These are phyloP conservation scores for Penicillium manginii DNA, from an alignment of 495 filamentous ascomycete genomes.

Conservation along the genomic window DNA sequence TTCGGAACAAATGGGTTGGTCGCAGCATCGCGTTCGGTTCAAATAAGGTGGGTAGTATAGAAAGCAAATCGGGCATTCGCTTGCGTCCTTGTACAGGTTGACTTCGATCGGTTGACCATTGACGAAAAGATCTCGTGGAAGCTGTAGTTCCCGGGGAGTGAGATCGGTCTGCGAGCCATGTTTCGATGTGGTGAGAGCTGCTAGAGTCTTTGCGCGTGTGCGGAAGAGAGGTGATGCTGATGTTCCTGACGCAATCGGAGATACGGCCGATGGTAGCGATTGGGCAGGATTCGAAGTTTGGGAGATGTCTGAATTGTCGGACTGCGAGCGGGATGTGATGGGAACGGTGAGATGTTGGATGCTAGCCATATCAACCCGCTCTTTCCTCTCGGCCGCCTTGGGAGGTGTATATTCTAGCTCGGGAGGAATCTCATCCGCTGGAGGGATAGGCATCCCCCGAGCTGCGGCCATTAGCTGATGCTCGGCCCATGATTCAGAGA, in stretches of 20 bases:
- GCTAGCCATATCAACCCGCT: conserved; percentile 45
- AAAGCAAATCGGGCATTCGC: conserved; percentile 96
- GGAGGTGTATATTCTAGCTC: conserved; percentile 59
- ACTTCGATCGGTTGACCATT: conserved; percentile 92
- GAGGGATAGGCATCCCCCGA: conserved; percentile 80
- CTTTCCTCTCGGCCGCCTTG: conserved; percentile 46
- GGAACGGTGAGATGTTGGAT: conserved; percentile 74
- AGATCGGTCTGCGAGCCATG: conserved; percentile 71
- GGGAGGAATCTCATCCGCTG: conserved; percentile 77
- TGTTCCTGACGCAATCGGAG: conserved; percentile 57
- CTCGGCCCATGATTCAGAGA: conserved; percentile 87
- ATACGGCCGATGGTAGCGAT: conserved; percentile 56
- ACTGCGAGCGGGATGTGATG: conserved; percentile 73
- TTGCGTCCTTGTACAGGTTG: conserved; percentile 86
- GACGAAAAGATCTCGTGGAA: conserved; percentile 83
- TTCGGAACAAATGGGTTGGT: conserved; percentile 96
- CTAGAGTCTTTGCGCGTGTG: conserved; percentile 79
- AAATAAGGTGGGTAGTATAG: conserved; percentile 93
- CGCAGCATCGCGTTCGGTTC: conserved; percentile 95
- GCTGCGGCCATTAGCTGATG: conserved; percentile 91
- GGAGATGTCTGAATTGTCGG: conserved; percentile 69
- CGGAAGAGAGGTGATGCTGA: conserved; percentile 68
- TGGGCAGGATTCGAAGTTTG: conserved; percentile 50
- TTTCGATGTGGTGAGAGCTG: conserved; percentile 74
- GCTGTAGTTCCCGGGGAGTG: conserved; percentile 72